Conservation (phyloP, 768 basidiomycete species). For the Harrya chromipes region DNA sequence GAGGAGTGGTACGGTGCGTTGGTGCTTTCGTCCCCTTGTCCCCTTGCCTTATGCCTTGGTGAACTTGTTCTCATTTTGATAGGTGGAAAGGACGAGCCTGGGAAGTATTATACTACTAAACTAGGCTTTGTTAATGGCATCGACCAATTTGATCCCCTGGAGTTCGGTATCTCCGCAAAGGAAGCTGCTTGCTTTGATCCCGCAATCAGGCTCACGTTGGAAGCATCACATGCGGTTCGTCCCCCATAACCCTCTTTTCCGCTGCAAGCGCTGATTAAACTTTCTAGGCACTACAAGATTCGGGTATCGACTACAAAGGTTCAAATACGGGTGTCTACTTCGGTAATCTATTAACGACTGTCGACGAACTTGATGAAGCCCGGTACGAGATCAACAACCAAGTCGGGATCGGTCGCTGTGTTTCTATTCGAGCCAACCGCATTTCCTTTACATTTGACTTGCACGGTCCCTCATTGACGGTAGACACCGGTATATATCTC, state of each 20-base stretch:
- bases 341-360: slow-evolving; percentile 30
- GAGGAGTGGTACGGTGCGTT: slow-evolving; percentile 32
- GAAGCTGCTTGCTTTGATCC: slow-evolving; percentile 32
- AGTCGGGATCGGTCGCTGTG: slow-evolving; percentile 29
- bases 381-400: slow-evolving; percentile 27
- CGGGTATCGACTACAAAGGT: slow-evolving; percentile 45
- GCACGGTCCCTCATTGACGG: slow-evolving; percentile 47
- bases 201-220: slow-evolving; percentile 29
- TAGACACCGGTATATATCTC: slow-evolving; percentile 31
- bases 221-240: slow-evolving; percentile 30
- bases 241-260: neutral
- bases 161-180: slow-evolving; percentile 33
- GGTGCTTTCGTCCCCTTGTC: neutral
- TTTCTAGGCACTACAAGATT: slow-evolving; percentile 39
- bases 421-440: slow-evolving; percentile 31
- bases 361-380: slow-evolving; percentile 28
- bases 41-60: neutral
- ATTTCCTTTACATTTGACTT: slow-evolving; percentile 36
- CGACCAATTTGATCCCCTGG: slow-evolving; percentile 33
- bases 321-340: slow-evolving; percentile 42
- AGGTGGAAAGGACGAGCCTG: slow-evolving; percentile 32
- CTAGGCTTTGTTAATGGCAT: slow-evolving; percentile 30
- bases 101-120: slow-evolving; percentile 29
- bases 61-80: neutral
- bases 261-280: neutral